These are phyloP conservation scores for Colletotrichum limetticola DNA, from an alignment of 2,329 filamentous ascomycete species.

Conservation along the genomic window DNA sequence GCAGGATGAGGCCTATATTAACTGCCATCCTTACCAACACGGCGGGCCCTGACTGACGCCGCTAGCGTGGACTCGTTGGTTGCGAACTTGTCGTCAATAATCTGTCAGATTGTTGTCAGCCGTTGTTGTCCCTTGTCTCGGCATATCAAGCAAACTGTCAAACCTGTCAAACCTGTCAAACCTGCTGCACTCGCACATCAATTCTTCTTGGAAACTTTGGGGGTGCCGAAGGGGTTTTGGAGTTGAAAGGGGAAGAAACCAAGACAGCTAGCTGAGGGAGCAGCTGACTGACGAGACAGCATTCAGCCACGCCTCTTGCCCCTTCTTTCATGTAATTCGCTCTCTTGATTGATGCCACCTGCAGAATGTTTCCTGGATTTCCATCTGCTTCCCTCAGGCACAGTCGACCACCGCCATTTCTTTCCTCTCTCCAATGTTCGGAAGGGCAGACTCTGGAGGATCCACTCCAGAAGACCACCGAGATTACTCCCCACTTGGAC, in stretches of 20 bases:
- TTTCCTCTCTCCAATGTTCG: not conserved
- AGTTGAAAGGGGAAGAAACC: not conserved
- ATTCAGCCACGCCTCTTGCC: not conserved
- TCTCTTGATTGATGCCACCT: not conserved
- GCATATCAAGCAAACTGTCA: conserved; percentile 7
- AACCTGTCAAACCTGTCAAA: conserved; percentile 12
- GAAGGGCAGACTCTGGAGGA: not conserved
- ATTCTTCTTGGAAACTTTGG: not conserved
- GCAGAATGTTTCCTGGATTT: not conserved
- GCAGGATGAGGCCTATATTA: conserved; percentile 20
- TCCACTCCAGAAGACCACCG: not conserved
- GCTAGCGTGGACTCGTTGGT: not conserved
- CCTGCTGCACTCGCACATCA: conserved; percentile 8
- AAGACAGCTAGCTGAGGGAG: not conserved
- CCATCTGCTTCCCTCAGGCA: not conserved
- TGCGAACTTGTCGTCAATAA: not conserved
- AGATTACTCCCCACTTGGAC: not conserved
- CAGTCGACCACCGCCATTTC: not conserved
- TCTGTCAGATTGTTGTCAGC: conserved; percentile 12
- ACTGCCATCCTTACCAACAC: not conserved
- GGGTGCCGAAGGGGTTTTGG: not conserved
- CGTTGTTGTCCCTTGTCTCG: not conserved
- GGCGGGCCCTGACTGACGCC: not conserved
- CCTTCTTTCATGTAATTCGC: not conserved
- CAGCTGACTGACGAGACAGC: not conserved